Evolutionary conservation across 805 yeast genomes (phyloP).

Genomic region (Blastobotrys muscicola): DNA sequence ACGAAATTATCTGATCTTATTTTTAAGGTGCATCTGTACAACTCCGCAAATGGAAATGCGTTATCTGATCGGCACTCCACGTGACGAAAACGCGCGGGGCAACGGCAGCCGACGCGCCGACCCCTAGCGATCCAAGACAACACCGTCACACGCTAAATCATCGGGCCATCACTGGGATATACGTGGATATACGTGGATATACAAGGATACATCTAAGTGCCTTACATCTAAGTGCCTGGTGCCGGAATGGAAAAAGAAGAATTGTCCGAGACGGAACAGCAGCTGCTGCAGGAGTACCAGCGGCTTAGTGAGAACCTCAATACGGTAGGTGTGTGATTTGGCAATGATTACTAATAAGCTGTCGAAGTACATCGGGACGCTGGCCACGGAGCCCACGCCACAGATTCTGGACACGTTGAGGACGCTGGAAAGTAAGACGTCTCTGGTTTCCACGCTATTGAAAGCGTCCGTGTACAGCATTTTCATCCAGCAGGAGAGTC

Average conservation of each 20-base stretch:
- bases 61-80: too few relatives aligned
- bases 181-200: too few relatives aligned
- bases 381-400: constrained; percentile 16
- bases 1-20: too few relatives aligned
- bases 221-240: constrained; percentile 7
- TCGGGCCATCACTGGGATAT: too few relatives aligned
- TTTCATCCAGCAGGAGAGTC: constrained; percentile 42
- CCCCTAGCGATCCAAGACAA: constrained; percentile 1
- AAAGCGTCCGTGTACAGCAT: constrained; percentile 64
- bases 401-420: constrained; percentile 43
- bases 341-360: constrained; percentile 13
- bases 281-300: constrained; percentile 33
- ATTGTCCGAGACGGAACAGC: constrained; percentile 24
- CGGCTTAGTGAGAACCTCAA: constrained; percentile 28
- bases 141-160: too few relatives aligned
- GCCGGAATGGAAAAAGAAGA: not conserved
- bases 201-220: not conserved
- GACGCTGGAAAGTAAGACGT: constrained; percentile 52
- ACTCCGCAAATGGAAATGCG: too few relatives aligned
- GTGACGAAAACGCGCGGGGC: too few relatives aligned
- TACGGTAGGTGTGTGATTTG: constrained; percentile 13
- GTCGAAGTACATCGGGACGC: constrained; percentile 10
- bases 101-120: not conserved
- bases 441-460: constrained; percentile 54
- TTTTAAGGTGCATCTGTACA: too few relatives aligned